A percentile compares a stretch with the other conserved stretches of the same genome.
Evolutionary conservation across 176 grass and related monocot species (phyloP).

Genomic region (Canna indica): DNA sequence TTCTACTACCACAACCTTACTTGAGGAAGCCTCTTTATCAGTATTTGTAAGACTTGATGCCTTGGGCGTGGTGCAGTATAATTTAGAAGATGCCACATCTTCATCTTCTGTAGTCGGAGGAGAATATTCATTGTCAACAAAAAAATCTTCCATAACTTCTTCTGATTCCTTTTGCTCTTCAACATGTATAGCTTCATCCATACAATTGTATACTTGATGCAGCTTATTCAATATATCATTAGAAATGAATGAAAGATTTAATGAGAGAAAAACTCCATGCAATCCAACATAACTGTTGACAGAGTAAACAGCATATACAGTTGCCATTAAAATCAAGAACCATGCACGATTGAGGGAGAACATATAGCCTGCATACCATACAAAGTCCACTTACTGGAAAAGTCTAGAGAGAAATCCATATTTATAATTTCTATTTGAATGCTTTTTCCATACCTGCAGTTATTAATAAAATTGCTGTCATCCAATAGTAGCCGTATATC

Average conservation of each 20-base stretch:
- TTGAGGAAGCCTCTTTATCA: conserved; percentile 64
- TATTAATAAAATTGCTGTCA: conserved; percentile 71
- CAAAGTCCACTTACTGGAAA: conserved; percentile 14
- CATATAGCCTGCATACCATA: conserved; percentile 61
- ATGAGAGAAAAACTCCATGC: conserved; percentile 63
- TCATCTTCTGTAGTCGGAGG: conserved; percentile 60
- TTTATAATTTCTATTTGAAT: conserved; percentile 1
- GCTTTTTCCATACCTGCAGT: conserved; percentile 55
- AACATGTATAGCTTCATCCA: conserved; percentile 37
- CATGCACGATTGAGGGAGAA: conserved; percentile 81
- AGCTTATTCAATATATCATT: conserved; percentile 89
- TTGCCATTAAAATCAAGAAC: conserved; percentile 65
- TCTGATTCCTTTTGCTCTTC: conserved; percentile 53
- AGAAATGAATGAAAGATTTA: conserved; percentile 90
- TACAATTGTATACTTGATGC: conserved; percentile 51
- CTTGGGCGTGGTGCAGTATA: conserved; percentile 42
- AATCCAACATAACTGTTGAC: conserved; percentile 63
- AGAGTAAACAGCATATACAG: conserved; percentile 74
- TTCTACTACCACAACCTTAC: conserved; percentile 61
- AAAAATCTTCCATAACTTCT: conserved; percentile 63
- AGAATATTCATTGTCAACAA: conserved; percentile 50
- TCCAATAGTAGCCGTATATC: conserved; percentile 97
- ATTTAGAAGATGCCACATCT: conserved; percentile 43
- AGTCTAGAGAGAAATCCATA: not conserved
- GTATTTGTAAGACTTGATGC: conserved; percentile 61